Percentiles rank a stretch among this genome's conserved stretches.
These are phyloP conservation scores for Reticulascus tulasneorum DNA, from an alignment of 2,329 filamentous ascomycete genomes.

Conservation along the genomic window DNA sequence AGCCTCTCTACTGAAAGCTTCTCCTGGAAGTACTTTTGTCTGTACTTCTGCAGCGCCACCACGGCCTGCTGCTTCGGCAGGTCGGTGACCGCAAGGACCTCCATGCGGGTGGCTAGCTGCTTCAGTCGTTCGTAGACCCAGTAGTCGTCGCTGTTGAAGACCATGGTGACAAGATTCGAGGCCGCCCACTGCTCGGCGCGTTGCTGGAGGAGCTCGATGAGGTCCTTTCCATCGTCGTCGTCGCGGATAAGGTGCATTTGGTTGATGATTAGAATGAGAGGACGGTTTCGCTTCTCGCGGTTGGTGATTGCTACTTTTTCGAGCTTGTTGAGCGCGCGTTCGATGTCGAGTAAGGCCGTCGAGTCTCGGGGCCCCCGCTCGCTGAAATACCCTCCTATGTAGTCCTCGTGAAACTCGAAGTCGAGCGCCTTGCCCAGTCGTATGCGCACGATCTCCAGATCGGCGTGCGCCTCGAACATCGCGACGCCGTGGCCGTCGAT, in stretches of 20 bases:
- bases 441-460: conserved; percentile 91
- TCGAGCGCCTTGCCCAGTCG: conserved; percentile 90
- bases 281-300: conserved; percentile 57
- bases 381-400: conserved; percentile 93
- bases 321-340: conserved; percentile 93
- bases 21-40: conserved; percentile 72
- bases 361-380: conserved; percentile 90
- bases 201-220: conserved; percentile 93
- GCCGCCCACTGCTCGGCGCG: conserved; percentile 96
- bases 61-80: conserved; percentile 76
- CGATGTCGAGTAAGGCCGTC: conserved; percentile 89
- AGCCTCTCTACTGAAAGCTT: conserved; percentile 50
- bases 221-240: conserved; percentile 86
- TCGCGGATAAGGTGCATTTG: conserved; percentile 88
- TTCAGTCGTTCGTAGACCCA: conserved; percentile 97
- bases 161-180: conserved; percentile 80
- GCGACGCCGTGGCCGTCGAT: conserved; percentile 83
- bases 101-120: conserved; percentile 89
- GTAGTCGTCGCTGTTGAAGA: conserved; percentile 97
- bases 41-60: conserved; percentile 71
- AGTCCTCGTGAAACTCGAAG: conserved; percentile 97
- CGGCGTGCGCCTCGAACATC: conserved; percentile 95
- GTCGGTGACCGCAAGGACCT: conserved; percentile 82
- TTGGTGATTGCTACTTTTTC: conserved; percentile 87
- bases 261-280: conserved; percentile 91